Base-by-base conservation (phyloP, 2,329 filamentous ascomycete species). In the Cercospora sojina region DNA sequence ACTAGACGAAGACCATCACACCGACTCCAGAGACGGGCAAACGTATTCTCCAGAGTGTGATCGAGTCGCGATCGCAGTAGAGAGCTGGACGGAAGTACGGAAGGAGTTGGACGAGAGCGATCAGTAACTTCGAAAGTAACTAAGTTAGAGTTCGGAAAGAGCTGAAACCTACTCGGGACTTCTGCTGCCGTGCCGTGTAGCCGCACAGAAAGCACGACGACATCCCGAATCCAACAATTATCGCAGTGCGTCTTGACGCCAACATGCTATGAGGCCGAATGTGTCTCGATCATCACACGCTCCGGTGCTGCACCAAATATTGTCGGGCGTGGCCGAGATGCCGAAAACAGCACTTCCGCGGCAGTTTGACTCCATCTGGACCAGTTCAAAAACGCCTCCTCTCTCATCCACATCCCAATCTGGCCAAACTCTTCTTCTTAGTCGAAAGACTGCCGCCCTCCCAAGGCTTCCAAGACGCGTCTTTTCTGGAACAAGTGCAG, bases 401-500 rank as follows among this genome's bases (percentile, higher is more conserved):
- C 27, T 57, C 53, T 57, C 53, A 57, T 57, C 27, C 53, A 32
- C 59, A 29, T 31, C 60, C 31, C 31, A 51, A 55, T 38, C 32
- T 56, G 49, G 60, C 29, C 47, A 41, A 32, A 38, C n/a, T 62
- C 31, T 8, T 62, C 47, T 18, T 31, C 13, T 41, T 56, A 62
- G 60, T 56, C 47, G 20, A 56, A 53, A 27, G 35, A 29, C 43
- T 53, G 25, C 27, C n/a, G 51, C 59, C 49, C 38, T 35, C 16
- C 51, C 32, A 56, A 64, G 56, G 57, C 57, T 60, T 53, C 35
- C 53, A 60, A 60, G 65, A 35, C 60, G 61, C 57, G 58, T 56
- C 49, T 55, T 51, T 32, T 64, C 35, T 64, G 64, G 64, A 64
- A 64, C 53, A 55, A 60, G 18, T 43, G 55, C 29, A 58, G 57